Percentiles rank a stretch among this genome's conserved stretches.
These are phyloP conservation scores for Rhizophora mangle DNA, from an alignment of 345 rosid genomes.

Conservation along the genomic window DNA sequence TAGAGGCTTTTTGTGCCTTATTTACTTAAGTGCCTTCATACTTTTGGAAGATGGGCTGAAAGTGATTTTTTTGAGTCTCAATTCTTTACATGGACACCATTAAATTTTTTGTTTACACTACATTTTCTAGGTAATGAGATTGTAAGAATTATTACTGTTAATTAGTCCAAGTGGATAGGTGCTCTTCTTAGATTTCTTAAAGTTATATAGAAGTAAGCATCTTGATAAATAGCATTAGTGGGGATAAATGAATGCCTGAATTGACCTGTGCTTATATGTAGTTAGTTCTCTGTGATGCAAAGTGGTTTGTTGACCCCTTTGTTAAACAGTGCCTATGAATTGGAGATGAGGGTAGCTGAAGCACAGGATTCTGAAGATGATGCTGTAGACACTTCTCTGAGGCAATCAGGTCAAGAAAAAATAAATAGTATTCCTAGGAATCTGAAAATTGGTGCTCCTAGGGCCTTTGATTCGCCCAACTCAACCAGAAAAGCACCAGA, in stretches of 20 bases:
- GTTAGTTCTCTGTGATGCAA: background rate
- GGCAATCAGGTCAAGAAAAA: constrained; percentile 29
- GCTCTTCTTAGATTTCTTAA: background rate
- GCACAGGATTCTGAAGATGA: constrained; percentile 94
- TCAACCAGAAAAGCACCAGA: constrained; percentile 23
- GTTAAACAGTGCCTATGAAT: constrained; percentile 52
- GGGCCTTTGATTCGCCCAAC: constrained; percentile 31
- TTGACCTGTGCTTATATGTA: background rate
- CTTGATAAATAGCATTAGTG: background rate
- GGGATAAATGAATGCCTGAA: no score
- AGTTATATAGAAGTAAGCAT: background rate
- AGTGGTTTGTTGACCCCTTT: background rate
- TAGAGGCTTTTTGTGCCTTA: background rate
- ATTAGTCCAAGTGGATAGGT: no score
- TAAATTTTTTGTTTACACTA: background rate
- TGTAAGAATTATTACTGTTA: background rate
- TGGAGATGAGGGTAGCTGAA: constrained; percentile 82
- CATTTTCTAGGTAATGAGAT: background rate
- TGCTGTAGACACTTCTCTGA: constrained; percentile 34
- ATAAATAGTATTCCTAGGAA: constrained; percentile 45
- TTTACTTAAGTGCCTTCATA: background rate
- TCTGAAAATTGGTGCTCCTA: constrained; percentile 32
- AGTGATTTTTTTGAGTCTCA: background rate
- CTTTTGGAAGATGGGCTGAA: background rate
- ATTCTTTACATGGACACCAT: background rate